Base-by-base conservation (phyloP, 768 basidiomycete genomes). In the Paxillus ammoniavirescens region DNA sequence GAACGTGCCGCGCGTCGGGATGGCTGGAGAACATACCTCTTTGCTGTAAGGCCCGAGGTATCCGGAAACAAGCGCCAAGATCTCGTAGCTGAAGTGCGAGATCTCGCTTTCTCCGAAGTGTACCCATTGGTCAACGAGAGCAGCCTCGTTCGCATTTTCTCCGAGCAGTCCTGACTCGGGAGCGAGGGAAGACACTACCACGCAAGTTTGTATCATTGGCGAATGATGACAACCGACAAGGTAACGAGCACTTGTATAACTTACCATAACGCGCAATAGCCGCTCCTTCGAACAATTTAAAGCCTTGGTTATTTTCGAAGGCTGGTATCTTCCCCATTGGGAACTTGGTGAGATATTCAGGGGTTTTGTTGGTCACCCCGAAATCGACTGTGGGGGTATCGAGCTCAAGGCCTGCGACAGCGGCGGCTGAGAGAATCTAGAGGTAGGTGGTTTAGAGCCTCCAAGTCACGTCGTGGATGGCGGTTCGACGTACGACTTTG, bases 111-210 rank as follows among this genome's bases (percentile, higher is more conserved):
- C 67, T 8, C 55, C 62, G 43, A 68, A 68, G 30, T 68, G 67
- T 15, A 68, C 53, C 67, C 67, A 68, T 36, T 68, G 68, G 43
- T 68, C 68, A 1, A 70, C 56, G 26, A 68, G 64, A 2, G 64
- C 66, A 21, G 64, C 51, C 42, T 68, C 68, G 5, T 15, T 44
- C 13, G 37, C 47, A 8, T 57, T 43, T 28, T 62, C 64, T 31
- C 66, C 64, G n/a, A 68, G 60, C 40, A 68, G 55, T 30, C 59
- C 59, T 23, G 64, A 64, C 37, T 62, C 54, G 6, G 68, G 68
- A 21, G 56, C 64, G 15, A 66, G 54, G 17, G 66, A 64, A 17
- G 59, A 52, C 40, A 68, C 67, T 69, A 23, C 9, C 15, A 44
- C 5, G 14, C 5, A 35, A 4, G 14, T 49, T 21, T 10, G 23